A percentile compares a stretch with the other conserved stretches of the same genome.
These are phyloP conservation scores for Aspergillus campestris DNA, from an alignment of 495 filamentous ascomycete genomes.

Conservation along the genomic window DNA sequence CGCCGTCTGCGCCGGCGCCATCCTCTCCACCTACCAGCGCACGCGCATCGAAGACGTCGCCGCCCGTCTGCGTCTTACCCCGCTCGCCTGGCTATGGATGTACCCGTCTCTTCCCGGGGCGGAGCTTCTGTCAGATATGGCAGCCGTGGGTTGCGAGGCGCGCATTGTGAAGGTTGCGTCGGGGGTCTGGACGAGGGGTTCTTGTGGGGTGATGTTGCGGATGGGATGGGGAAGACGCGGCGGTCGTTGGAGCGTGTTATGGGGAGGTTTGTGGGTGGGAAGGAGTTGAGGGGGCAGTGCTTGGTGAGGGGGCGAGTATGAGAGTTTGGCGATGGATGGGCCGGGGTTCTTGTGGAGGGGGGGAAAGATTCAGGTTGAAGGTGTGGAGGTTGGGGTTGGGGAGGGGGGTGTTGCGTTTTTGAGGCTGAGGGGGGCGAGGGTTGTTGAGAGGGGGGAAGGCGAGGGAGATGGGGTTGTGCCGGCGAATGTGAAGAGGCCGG, in stretches of 20 bases:
- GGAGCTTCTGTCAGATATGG: conserved; percentile 74
- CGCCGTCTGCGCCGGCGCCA: conserved; percentile 83
- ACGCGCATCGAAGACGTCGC: conserved; percentile 89
- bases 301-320: conserved; percentile 97
- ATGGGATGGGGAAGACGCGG: conserved; percentile 38
- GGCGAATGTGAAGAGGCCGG: conserved; percentile 31
- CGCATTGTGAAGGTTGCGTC: conserved; percentile 91
- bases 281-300: conserved; percentile 49
- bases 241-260: conserved; percentile 52
- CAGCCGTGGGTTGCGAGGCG: conserved; percentile 63
- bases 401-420: conserved; percentile 66
- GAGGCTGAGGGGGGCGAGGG: conserved; percentile 47
- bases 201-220: conserved; percentile 71
- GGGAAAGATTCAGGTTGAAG: conserved; percentile 52
- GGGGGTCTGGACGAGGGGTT: conserved; percentile 76
- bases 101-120: conserved; percentile 61
- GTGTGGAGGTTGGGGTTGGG: conserved; percentile 46
- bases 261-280: conserved; percentile 54
- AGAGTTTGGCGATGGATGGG: conserved; percentile 82
- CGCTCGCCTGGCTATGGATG: conserved; percentile 86
- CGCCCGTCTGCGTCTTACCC: conserved; percentile 61
- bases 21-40: conserved; percentile 90
- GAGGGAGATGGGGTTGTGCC: conserved; percentile 26
- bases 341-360: conserved; percentile 62
- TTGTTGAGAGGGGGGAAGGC: conserved; percentile 42